Evolutionary conservation across 441 rosid species (phyloP).

Genomic region (Biscutella laevigata): DNA sequence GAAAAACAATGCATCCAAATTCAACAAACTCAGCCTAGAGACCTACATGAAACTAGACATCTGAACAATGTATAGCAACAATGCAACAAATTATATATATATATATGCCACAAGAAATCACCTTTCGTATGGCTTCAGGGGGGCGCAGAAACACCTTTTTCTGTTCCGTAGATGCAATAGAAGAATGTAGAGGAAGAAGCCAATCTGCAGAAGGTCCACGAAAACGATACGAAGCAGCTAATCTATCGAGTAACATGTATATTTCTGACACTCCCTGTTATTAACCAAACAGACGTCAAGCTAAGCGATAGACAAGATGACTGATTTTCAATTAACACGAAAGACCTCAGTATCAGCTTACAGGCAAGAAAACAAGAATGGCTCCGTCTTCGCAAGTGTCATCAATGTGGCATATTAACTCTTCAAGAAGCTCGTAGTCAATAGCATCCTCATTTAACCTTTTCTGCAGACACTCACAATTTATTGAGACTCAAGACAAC

Average conservation of each 20-base stretch:
- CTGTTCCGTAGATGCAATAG: slow-evolving; percentile 67
- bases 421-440: slow-evolving; percentile 91
- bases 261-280: slow-evolving; percentile 80
- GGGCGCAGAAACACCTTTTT: slow-evolving; percentile 71
- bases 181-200: slow-evolving; percentile 90
- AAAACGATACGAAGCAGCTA: slow-evolving; percentile 75
- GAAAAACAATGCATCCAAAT: neutral
- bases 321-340: neutral
- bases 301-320: slow-evolving; percentile 6
- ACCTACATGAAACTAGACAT: neutral
- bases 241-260: slow-evolving; percentile 55
- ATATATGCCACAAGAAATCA: slow-evolving; percentile 20
- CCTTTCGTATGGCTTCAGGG: slow-evolving; percentile 73
- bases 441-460: slow-evolving; percentile 73
- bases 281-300: slow-evolving; percentile 22
- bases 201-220: slow-evolving; percentile 77
- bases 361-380: slow-evolving; percentile 81
- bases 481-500: slow-evolving; percentile 6
- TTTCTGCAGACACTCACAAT: slow-evolving; percentile 38
- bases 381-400: slow-evolving; percentile 74
- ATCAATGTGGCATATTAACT: slow-evolving; percentile 76
- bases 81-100: neutral
- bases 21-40: slow-evolving; percentile 2
- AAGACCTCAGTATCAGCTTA: slow-evolving; percentile 32
- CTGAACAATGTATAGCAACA: slow-evolving; percentile 1